Base-by-base conservation (phyloP, 2,329 filamentous ascomycete species). In the Cryphonectria naterciae region DNA sequence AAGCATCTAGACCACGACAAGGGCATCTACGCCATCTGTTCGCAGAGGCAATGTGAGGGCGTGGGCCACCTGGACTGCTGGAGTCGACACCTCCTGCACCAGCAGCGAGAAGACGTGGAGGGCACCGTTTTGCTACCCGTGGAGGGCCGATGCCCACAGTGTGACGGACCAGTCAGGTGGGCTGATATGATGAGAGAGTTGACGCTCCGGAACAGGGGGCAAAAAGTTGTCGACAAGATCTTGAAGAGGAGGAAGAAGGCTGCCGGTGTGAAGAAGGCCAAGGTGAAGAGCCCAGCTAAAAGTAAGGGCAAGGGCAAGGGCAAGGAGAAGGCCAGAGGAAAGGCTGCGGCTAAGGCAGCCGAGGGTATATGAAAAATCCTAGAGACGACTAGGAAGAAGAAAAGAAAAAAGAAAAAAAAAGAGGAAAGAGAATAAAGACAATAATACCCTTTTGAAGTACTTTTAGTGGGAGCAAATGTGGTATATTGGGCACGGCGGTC, bases 151-250 rank as follows among this genome's bases (percentile, higher is more conserved):
- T 98, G 95, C 81, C 93, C 93, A 0, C 82, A 82, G 28, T 98
- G 95, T 77, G 81, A 85, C 1, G 83, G 84, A 0, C 80, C 83
- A 5, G 81, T 94, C 1, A 79, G 84, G 66, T 98, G 95, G 95
- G 84, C 85, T 0, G 88, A 92, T 64, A 88, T 98, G 81, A 92
- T 97, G 83, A 95, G 90, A 77, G 95, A 97, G 78, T 81, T 97
- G 75, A 96, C 87, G 66, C 81, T 97, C 65, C 87, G 95, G 43
- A 83, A 88, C 49, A 87, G 93, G 35, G 94, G 92, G 0, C 80
- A 86, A 68, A 91, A 92, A 70, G 91, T 94, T 74, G 82, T 95
- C 0, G 87, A 90, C 56, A 89, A 89, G 74, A 76, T 97, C 37
- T 84, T 94, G 75, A 93, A 89, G 75, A 83, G 79, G 70, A 77